Percentiles rank a stretch among this genome's conserved stretches.
These are phyloP conservation scores for Malassezia sympodialis DNA, from an alignment of 1,284 basidiomycete species.

Conservation along the genomic window DNA sequence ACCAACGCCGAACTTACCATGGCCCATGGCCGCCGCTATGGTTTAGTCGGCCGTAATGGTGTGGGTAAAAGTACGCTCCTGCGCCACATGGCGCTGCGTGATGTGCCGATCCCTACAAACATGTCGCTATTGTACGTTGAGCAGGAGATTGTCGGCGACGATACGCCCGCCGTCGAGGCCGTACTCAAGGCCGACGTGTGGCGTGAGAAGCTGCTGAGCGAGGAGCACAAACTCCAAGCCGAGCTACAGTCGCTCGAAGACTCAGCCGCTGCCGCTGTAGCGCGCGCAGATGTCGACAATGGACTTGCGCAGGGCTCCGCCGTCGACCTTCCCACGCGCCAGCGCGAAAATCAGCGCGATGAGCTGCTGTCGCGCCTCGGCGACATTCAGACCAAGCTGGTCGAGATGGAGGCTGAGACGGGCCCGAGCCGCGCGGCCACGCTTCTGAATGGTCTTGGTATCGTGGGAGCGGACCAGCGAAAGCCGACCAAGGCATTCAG, in stretches of 20 bases:
- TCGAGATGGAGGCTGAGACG: conserved; percentile 96
- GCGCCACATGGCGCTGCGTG: conserved; percentile 86
- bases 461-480: conserved; percentile 72
- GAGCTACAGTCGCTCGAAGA: conserved; percentile 40
- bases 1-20: conserved; percentile 51
- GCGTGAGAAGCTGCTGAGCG: conserved; percentile 40
- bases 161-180: conserved; percentile 79
- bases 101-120: conserved; percentile 65
- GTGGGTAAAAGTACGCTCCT: conserved; percentile 93
- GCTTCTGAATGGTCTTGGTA: conserved; percentile 81
- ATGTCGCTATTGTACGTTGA: conserved; percentile 97
- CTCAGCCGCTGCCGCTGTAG: conserved; percentile 24
- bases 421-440: conserved; percentile 86
- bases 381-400: conserved; percentile 77
- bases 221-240: conserved; percentile 34
- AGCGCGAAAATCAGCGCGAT: conserved; percentile 54
- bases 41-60: conserved; percentile 61
- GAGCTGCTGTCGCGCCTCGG: conserved; percentile 74
- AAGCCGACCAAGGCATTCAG: conserved; percentile 65
- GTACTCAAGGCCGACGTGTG: conserved; percentile 62
- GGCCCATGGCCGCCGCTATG: conserved; percentile 40
- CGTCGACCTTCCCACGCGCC: conserved; percentile 43
- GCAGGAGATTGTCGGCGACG: conserved; percentile 79
- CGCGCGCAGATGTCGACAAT: conserved; percentile 15
- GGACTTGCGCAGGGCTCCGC: conserved; percentile 31